phyloP scores from a whole-genome alignment of 2,329 filamentous ascomycete species.

The Cercospora sp. region DNA sequence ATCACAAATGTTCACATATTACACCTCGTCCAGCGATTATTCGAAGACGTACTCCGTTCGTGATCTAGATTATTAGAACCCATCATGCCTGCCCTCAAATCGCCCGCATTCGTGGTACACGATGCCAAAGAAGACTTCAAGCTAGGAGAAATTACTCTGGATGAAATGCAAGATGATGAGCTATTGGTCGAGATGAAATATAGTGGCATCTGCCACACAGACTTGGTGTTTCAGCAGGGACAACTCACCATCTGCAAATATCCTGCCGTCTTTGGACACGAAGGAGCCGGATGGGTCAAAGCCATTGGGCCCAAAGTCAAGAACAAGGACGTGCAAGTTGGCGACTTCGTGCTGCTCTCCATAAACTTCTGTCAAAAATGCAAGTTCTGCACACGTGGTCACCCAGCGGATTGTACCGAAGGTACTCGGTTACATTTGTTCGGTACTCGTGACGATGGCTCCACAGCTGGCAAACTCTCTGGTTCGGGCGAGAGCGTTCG shows the following conservation, averaged over 20 bases:
- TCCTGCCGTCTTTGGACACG: background rate
- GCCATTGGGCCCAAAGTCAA: background rate
- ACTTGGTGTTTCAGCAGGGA: conserved; percentile 26
- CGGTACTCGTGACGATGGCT: background rate
- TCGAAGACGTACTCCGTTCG: background rate
- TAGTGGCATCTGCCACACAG: conserved; percentile 31
- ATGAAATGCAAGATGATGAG: conserved; percentile 24
- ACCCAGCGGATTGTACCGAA: background rate
- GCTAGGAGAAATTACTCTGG: conserved; percentile 24
- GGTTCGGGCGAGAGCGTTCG: background rate
- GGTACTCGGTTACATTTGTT: background rate
- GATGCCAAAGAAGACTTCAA: conserved; percentile 25
- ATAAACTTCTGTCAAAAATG: background rate
- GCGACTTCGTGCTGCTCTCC: background rate
- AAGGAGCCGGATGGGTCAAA: background rate
- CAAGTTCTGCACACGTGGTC: background rate
- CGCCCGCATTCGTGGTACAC: conserved; percentile 22
- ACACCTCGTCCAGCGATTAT: background rate
- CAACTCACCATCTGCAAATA: background rate
- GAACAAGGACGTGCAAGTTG: background rate
- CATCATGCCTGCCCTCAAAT: background rate
- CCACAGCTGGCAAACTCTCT: background rate
- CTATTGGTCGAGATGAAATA: conserved; percentile 28
- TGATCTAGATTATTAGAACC: background rate
- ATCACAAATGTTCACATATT: background rate